These are phyloP conservation scores for Euclidium syriacum DNA, from an alignment of 345 rosid species.

Conservation along the genomic window DNA sequence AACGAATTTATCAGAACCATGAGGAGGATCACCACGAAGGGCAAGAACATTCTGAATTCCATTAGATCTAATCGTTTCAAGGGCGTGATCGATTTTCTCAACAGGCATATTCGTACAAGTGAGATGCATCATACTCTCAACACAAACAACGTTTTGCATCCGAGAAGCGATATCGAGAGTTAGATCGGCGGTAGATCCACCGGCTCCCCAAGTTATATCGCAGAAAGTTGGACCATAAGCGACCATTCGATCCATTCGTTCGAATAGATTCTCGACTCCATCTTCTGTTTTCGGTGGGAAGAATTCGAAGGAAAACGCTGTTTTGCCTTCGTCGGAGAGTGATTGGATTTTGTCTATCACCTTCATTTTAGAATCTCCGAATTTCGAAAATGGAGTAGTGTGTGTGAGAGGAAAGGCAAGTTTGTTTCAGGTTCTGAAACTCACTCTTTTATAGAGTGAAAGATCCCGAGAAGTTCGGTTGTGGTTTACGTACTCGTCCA, in stretches of 20 bases:
- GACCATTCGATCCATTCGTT: conserved; percentile 94
- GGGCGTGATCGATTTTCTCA: conserved; percentile 90
- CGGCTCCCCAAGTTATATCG: conserved; percentile 99
- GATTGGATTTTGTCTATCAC: conserved; percentile 73
- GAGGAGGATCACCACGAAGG: conserved; percentile 97
- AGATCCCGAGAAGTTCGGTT: too few species aligned
- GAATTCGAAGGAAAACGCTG: conserved; percentile 94
- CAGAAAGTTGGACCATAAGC: conserved; percentile 84
- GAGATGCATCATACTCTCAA: conserved; percentile 99
- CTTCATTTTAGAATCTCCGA: too few species aligned
- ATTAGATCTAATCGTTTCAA: conserved; percentile 66
- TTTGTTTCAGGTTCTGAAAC: too few species aligned
- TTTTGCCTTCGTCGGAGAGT: conserved; percentile 33
- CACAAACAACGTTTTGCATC: conserved; percentile 98
- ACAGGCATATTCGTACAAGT: conserved; percentile 99
- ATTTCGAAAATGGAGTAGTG: too few species aligned
- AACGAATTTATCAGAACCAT: conserved; percentile 92
- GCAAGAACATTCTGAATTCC: conserved; percentile 98
- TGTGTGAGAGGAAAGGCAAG: too few species aligned
- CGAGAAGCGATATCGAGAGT: conserved; percentile 85
- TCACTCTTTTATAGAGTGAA: too few species aligned
- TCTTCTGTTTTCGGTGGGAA: conserved; percentile 98
- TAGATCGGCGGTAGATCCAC: conserved; percentile 97
- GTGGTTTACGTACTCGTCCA: too few species aligned
- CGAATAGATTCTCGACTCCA: conserved; percentile 95